Percentiles rank a stretch among this genome's conserved stretches.
phyloP scores from a whole-genome alignment of 2,329 filamentous ascomycete species.

The Colletotrichum camelliae region DNA sequence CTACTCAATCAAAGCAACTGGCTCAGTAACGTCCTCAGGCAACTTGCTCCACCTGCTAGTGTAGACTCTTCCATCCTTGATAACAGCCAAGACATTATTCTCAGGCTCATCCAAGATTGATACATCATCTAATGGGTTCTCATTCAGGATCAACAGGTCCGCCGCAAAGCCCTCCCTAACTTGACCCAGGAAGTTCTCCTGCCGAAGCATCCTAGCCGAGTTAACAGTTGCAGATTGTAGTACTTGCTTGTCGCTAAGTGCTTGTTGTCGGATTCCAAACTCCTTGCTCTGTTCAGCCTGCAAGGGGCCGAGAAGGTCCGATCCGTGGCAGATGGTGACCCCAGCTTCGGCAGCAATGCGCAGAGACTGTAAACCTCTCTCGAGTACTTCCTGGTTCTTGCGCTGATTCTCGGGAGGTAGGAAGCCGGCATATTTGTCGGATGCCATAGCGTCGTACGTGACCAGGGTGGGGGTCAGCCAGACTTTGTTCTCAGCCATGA shows the following conservation, averaged over 20 bases:
- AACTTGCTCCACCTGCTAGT: constrained; percentile 31
- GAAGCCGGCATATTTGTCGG: constrained; percentile 46
- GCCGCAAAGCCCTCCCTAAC: constrained; percentile 55
- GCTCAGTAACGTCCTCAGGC: constrained; percentile 22
- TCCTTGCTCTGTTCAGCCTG: constrained; percentile 35
- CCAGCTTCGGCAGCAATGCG: constrained; percentile 56
- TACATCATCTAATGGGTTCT: constrained; percentile 62
- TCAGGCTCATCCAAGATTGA: constrained; percentile 53
- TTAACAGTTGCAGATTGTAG: constrained; percentile 46
- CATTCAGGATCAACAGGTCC: constrained; percentile 57
- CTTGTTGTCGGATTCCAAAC: constrained; percentile 33
- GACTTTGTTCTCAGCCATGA: constrained; percentile 54
- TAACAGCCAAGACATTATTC: constrained; percentile 51
- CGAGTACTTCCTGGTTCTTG: constrained; percentile 58
- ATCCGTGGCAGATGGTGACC: constrained; percentile 61
- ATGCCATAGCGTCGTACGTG: constrained; percentile 55
- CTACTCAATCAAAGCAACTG: constrained; percentile 2
- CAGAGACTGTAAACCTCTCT: constrained; percentile 49
- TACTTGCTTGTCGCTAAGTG: constrained; percentile 27
- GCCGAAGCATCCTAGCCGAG: constrained; percentile 52
- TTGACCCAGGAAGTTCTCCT: constrained; percentile 53
- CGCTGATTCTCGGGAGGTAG: constrained; percentile 45
- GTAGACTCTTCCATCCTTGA: constrained; percentile 58
- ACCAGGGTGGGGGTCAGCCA: constrained; percentile 61
- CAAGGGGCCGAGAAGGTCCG: constrained; percentile 38